Percentiles rank a stretch among this genome's conserved stretches.
Conservation (phyloP, 202 grass and related monocot species). For the Digitaria exilis region DNA sequence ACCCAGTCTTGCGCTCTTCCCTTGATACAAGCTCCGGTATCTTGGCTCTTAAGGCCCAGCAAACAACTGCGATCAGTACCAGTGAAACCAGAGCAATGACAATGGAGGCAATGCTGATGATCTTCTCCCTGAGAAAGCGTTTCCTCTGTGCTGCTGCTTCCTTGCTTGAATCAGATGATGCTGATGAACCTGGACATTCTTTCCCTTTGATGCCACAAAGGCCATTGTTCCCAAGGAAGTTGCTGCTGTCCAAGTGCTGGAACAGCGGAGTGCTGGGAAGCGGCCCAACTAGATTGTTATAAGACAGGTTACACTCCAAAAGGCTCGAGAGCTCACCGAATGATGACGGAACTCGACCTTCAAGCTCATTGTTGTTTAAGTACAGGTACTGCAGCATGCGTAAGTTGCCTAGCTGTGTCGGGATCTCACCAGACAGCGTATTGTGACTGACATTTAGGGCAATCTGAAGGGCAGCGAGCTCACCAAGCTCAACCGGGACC, state of each 20-base stretch:
- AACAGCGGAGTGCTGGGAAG: slow-evolving; percentile 73
- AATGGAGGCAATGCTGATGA: slow-evolving; percentile 71
- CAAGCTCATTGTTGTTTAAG: slow-evolving; percentile 91
- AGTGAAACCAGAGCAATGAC: slow-evolving; percentile 66
- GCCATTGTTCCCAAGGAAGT: slow-evolving; percentile 82
- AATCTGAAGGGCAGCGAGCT: slow-evolving; percentile 78
- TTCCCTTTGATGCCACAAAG: slow-evolving; percentile 74
- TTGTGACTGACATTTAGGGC: slow-evolving; percentile 93
- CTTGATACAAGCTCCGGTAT: slow-evolving; percentile 54
- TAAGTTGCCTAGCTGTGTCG: slow-evolving; percentile 74
- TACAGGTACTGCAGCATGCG: slow-evolving; percentile 75
- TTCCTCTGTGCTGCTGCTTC: slow-evolving; percentile 42
- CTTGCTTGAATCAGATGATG: slow-evolving; percentile 40
- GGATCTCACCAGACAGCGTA: slow-evolving; percentile 80
- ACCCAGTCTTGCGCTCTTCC: slow-evolving; percentile 55
- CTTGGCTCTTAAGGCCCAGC: slow-evolving; percentile 77
- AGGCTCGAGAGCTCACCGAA: slow-evolving; percentile 79
- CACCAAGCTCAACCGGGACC: slow-evolving; percentile 74
- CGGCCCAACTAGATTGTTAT: slow-evolving; percentile 77
- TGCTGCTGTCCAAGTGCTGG: slow-evolving; percentile 73
- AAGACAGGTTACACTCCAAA: slow-evolving; percentile 91
- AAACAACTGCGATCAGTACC: slow-evolving; percentile 70
- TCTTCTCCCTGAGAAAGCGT: slow-evolving; percentile 69
- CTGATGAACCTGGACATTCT: slow-evolving; percentile 48
- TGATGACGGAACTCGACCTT: slow-evolving; percentile 75